A percentile compares a stretch with the other conserved stretches of the same genome.
Evolutionary conservation across 495 filamentous ascomycete genomes (phyloP).

Genomic region (Podospora fimiseda): DNA sequence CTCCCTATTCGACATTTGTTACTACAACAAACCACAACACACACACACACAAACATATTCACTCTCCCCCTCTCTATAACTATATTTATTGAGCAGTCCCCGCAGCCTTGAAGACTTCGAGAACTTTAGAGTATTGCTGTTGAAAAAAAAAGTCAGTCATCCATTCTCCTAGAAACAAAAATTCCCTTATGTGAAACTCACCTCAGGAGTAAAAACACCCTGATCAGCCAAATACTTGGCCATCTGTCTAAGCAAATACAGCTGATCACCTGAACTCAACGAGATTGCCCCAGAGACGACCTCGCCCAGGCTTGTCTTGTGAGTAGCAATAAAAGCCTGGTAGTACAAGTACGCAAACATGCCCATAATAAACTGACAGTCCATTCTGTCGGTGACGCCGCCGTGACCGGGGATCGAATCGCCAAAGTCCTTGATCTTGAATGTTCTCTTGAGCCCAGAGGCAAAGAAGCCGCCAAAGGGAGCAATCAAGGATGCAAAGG

Average conservation of each 20-base stretch:
- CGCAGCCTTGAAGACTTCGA: not conserved
- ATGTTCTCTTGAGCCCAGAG: slow-evolving; percentile 93
- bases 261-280: slow-evolving; percentile 73
- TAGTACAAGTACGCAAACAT: slow-evolving; percentile 98
- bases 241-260: slow-evolving; percentile 79
- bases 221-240: slow-evolving; percentile 84
- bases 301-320: slow-evolving; percentile 71
- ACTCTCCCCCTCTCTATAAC: too few species aligned
- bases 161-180: too few species aligned
- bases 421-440: slow-evolving; percentile 99
- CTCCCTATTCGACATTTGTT: too few species aligned
- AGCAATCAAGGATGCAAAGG: slow-evolving; percentile 93
- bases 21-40: too few species aligned
- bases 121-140: not conserved
- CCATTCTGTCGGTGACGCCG: slow-evolving; percentile 98
- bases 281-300: slow-evolving; percentile 86
- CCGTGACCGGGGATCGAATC: slow-evolving; percentile 97
- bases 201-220: slow-evolving; percentile 35
- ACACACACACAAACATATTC: too few species aligned
- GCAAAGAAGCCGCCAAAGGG: slow-evolving; percentile 99
- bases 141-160: too few species aligned
- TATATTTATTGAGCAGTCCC: not conserved
- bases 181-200: slow-evolving; percentile 1
- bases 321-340: slow-evolving; percentile 89
- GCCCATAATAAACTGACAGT: slow-evolving; percentile 99